Base-by-base conservation (phyloP, 2,329 filamentous ascomycete species). In the Bisporella sp. region DNA sequence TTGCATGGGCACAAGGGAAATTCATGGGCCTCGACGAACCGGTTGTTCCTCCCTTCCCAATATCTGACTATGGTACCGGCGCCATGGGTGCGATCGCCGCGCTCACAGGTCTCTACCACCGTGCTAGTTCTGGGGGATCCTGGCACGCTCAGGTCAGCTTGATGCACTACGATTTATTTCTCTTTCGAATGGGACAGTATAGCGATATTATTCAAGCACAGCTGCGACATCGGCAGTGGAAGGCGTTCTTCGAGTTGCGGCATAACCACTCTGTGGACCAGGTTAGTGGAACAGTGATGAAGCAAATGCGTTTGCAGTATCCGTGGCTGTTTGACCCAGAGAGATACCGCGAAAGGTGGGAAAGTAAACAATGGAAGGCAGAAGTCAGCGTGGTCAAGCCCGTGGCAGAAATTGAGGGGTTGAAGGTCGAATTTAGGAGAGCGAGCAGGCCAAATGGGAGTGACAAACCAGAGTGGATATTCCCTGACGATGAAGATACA, bases 31-130 rank as follows among this genome's bases (percentile, higher is more conserved):
- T 79, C 8, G 61, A 75, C 31, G 81, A 84, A 59, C 81, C 81
- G 13, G 74, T 85, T 1, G 77, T 85, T 81, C 81, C 37, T 79
- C 81, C 0, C 78, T 79, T 81, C 51, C 77, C 77, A 30, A 78
- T 79, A 49, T 78, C 74, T 30, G 77, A 77, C 67, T 86, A 87
- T 57, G 82, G 82, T 45, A 86, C 84, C 0, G 84, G 83, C 29
- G 84, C 79, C 59, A 81, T 85, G 67, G 84, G 83, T 4, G 80
- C 81, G 41, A 80, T 84, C 57, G 79, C 81, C 5, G 82, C 82
- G 0, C 63, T 87, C 37, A 73, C 73, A 0, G 83, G 81, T 0
- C 70, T 87, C 8, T 79, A 81, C 59, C 73, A 77, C 56, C 74
- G 84, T 28, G 77, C 82, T 0, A 79, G 74, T 6, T 62, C 66